A percentile compares a stretch with the other conserved stretches of the same genome.
Evolutionary conservation across 2,329 filamentous ascomycete species (phyloP).

Genomic region (Exophiala spinifera): DNA sequence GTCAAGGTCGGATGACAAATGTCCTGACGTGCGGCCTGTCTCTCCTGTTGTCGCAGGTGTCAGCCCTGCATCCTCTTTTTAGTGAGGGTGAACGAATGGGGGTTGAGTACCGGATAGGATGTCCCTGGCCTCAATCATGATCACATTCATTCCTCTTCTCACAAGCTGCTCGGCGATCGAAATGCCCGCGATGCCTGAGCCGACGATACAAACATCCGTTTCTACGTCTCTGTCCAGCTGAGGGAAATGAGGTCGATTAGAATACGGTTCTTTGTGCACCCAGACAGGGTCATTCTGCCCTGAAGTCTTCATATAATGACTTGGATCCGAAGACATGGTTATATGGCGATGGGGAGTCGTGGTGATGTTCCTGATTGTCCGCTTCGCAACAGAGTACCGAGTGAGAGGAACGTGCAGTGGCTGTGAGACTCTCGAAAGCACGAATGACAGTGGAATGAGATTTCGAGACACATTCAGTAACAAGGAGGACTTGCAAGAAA

Average conservation of each 20-base stretch:
- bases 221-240: slow-evolving; percentile 44
- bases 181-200: slow-evolving; percentile 53
- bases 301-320: slow-evolving; percentile 46
- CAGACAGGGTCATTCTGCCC: slow-evolving; percentile 54
- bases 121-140: slow-evolving; percentile 55
- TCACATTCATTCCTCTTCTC: slow-evolving; percentile 48
- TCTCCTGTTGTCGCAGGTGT: too few relatives aligned
- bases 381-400: too few relatives aligned
- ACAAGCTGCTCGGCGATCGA: slow-evolving; percentile 55
- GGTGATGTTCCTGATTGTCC: too few relatives aligned
- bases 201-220: slow-evolving; percentile 52
- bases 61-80: too few relatives aligned
- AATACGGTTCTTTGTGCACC: slow-evolving; percentile 50
- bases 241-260: slow-evolving; percentile 44
- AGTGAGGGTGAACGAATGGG: too few relatives aligned
- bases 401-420: too few relatives aligned
- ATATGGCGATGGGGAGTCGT: too few relatives aligned
- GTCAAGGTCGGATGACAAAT: slow-evolving; percentile 54
- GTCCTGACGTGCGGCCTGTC: slow-evolving; percentile 51
- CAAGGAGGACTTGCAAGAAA: too few relatives aligned
- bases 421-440: too few relatives aligned
- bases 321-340: slow-evolving; percentile 16
- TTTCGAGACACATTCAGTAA: too few relatives aligned
- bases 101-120: slow-evolving; percentile 45
- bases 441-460: too few relatives aligned